Percentiles rank a stretch among this genome's conserved stretches.
phyloP scores from a whole-genome alignment of 2,329 filamentous ascomycete genomes.

The Diaporthe eres region DNA sequence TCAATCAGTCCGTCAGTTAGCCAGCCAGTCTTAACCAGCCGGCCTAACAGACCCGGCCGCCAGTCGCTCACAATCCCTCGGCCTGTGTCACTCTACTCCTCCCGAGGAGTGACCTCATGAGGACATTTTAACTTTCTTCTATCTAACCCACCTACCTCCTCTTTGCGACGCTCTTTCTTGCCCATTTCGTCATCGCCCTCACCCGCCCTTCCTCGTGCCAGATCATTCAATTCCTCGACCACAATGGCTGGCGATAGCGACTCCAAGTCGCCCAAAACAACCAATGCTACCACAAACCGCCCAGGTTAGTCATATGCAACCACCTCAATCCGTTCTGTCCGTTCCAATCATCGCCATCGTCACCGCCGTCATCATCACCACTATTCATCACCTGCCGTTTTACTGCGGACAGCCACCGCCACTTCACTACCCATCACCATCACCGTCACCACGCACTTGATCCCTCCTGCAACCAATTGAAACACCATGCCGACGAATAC shows the following conservation, averaged over 20 bases:
- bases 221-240: slow-evolving; percentile 18
- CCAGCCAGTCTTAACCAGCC: not conserved
- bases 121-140: slow-evolving; percentile 40
- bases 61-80: slow-evolving; percentile 1
- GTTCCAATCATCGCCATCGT: slow-evolving; percentile 2
- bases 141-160: slow-evolving; percentile 24
- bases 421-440: slow-evolving; percentile 1
- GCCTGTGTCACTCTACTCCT: slow-evolving; percentile 33
- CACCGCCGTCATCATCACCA: not conserved
- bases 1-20: not conserved
- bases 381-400: not conserved
- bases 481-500: slow-evolving; percentile 36
- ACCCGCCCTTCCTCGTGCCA: slow-evolving; percentile 43
- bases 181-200: slow-evolving; percentile 59
- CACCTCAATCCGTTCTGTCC: slow-evolving; percentile 15
- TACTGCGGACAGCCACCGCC: slow-evolving; percentile 4
- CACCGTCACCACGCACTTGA: slow-evolving; percentile 40
- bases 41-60: slow-evolving; percentile 7
- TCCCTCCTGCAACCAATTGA: slow-evolving; percentile 2
- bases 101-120: slow-evolving; percentile 40
- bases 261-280: slow-evolving; percentile 64
- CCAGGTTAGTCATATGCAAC: slow-evolving; percentile 39
- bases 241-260: slow-evolving; percentile 50
- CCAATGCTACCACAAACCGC: slow-evolving; percentile 48
- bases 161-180: slow-evolving; percentile 33